A percentile compares a stretch with the other conserved stretches of the same genome.
Evolutionary conservation across 345 rosid species (phyloP).

Genomic region (Lumnitzera racemosa): DNA sequence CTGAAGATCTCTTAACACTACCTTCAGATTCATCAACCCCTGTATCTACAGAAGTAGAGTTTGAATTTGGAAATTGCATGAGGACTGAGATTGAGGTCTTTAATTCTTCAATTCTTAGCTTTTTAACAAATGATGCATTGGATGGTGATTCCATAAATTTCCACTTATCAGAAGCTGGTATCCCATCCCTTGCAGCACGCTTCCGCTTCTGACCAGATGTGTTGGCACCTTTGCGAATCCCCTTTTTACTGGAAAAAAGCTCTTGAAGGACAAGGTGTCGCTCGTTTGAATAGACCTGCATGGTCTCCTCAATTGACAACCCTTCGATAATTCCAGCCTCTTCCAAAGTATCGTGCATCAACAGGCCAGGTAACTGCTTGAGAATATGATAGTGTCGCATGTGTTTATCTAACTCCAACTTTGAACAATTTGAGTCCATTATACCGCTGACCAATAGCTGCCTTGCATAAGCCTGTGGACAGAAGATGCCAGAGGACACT

Average conservation of each 20-base stretch:
- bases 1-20: constrained; percentile 54
- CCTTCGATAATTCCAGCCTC: constrained; percentile 61
- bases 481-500: constrained; percentile 70
- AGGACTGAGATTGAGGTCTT: constrained; percentile 61
- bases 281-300: constrained; percentile 69
- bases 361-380: constrained; percentile 74
- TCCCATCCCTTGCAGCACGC: constrained; percentile 21
- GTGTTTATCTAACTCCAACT: constrained; percentile 42
- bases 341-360: constrained; percentile 52
- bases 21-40: constrained; percentile 58
- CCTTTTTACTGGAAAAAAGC: constrained; percentile 28
- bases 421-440: constrained; percentile 46
- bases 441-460: constrained; percentile 89
- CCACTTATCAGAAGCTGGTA: constrained; percentile 32
- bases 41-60: constrained; percentile 32
- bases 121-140: constrained; percentile 28
- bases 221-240: constrained; percentile 15
- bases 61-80: constrained; percentile 55
- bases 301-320: constrained; percentile 51
- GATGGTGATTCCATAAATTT: constrained; percentile 27
- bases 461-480: constrained; percentile 85
- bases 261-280: constrained; percentile 68
- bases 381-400: constrained; percentile 72
- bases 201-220: constrained; percentile 31
- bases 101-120: constrained; percentile 44